Conservation (phyloP, 306 rosid species). For the Rosa chinensis region DNA sequence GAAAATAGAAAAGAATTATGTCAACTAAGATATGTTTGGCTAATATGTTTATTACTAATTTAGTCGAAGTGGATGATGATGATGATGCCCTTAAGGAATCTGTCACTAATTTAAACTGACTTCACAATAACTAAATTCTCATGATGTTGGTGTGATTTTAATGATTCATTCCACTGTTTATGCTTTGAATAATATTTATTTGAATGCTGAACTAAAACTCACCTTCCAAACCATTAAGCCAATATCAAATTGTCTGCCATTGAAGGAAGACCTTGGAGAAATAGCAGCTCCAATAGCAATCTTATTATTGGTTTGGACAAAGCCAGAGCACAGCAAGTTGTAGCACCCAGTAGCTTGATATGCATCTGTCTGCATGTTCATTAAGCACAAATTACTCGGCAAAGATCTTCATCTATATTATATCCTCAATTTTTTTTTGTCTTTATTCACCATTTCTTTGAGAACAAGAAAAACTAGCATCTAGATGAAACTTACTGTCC, state of each 20-base stretch:
- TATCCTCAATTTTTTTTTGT: neutral
- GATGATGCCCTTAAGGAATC: neutral
- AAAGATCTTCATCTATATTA: neutral
- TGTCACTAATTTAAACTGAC: neutral
- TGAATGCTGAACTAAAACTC: slow-evolving; percentile 15
- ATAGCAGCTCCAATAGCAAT: slow-evolving; percentile 99
- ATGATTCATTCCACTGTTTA: neutral
- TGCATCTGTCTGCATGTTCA: slow-evolving; percentile 78
- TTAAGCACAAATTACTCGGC: neutral
- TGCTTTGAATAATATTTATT: neutral
- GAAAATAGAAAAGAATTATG: slow-evolving; percentile 30
- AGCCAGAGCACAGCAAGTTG: slow-evolving; percentile 94
- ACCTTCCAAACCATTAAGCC: slow-evolving; percentile 99
- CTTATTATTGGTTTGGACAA: slow-evolving; percentile 90
- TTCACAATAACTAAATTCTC: neutral
- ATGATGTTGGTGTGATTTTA: neutral
- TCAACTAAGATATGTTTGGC: slow-evolving; percentile 23
- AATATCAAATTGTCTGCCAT: slow-evolving; percentile 89
- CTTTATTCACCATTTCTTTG: neutral
- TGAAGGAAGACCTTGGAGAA: slow-evolving; percentile 78
- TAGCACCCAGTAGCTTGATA: slow-evolving; percentile 98
- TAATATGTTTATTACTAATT: slow-evolving; percentile 6
- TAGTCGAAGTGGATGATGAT: slow-evolving; percentile 12
- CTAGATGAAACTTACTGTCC: slow-evolving; percentile 74
- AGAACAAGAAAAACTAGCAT: neutral